Evolutionary conservation across 2,329 filamentous ascomycete species (phyloP), one percentile per base, ranked within the genome.

Genomic region (Westerdykella aurantiaca): DNA sequence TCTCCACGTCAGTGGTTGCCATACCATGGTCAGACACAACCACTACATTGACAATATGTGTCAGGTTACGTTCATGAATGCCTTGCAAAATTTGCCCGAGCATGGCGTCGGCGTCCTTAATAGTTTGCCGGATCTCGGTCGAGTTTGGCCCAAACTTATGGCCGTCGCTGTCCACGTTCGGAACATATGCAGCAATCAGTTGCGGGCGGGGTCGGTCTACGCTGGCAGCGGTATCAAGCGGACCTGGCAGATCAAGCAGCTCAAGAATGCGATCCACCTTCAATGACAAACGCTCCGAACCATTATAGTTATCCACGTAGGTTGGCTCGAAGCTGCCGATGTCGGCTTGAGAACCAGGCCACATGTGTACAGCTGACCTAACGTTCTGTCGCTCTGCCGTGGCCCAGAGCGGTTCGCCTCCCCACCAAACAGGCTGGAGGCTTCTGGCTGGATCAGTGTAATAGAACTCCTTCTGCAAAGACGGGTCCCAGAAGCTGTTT

Each of bases 21-120:
- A 98, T 98, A 40, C 93, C 93, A 63, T 98, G 93, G 63, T 98
- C 93, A 0, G 89, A 96, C 2, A 98, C 91, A n/a, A 98, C 78
- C 29, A 98, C 82, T 6, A 98, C 78, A 53, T 98, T 98, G 61
- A 97, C 88, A 47, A 98, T 86, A 16, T 84, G 64, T 0, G 89
- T 95, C 40, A 98, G 71, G 62, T 97, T 96, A 39, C 93, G 82
- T 38, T 78, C 70, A 48, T 90, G 80, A 0, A 98, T 74, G 0
- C 90, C 90, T 1, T 73, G 66, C 58, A 97, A 85, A 1, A 98
- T 71, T 17, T 78, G 67, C 22, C 82, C 85, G 21, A 98, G 73
- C 88, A 97, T 94, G 2, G 68, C 70, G 64, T 98, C 93, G 1
- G 87, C 90, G n/a, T 79, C 71, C 1, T 72, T 71, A 47, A 98